Percentiles rank a stretch among this genome's conserved stretches.
phyloP scores from a whole-genome alignment of 176 grass and related monocot genomes.

The Aegilops bicornis region DNA sequence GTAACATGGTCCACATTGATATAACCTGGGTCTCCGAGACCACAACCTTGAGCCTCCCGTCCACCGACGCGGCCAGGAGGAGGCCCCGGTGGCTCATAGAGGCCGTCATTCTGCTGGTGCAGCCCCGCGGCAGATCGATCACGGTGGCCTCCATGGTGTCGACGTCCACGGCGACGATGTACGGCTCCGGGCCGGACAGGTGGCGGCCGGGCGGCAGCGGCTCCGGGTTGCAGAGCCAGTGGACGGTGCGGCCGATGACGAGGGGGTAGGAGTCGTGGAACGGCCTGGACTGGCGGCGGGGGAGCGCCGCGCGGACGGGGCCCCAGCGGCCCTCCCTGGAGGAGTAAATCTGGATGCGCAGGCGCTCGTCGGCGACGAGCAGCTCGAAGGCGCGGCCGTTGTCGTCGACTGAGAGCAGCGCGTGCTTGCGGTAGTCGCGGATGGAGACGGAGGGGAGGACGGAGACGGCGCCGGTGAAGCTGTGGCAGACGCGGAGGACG shows the following conservation, averaged over 20 bases:
- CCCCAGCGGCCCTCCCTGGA: not conserved
- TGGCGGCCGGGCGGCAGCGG: not conserved
- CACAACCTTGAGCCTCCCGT: not conserved
- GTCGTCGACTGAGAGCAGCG: not conserved
- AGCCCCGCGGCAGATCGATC: not conserved
- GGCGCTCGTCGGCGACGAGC: not conserved
- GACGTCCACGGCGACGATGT: not conserved
- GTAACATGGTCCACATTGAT: conserved; percentile 1
- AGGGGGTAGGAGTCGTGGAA: not conserved
- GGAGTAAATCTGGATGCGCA: not conserved
- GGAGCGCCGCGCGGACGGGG: not conserved
- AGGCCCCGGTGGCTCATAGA: not conserved
- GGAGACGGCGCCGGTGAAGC: not conserved
- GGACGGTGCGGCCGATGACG: conserved; percentile 5
- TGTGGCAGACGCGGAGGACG: conserved; percentile 19
- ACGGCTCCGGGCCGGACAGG: not conserved
- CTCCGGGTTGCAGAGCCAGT: not conserved
- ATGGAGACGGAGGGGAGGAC: not conserved
- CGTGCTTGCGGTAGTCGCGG: conserved; percentile 20
- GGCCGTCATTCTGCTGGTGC: not conserved
- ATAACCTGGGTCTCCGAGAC: not conserved
- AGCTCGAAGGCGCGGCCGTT: conserved; percentile 9
- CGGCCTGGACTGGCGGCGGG: not conserved
- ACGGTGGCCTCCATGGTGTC: not conserved
- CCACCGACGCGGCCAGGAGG: not conserved